Base-by-base conservation (phyloP, 192 early-diverging fungal species). In the Dimargaris verticillata region DNA sequence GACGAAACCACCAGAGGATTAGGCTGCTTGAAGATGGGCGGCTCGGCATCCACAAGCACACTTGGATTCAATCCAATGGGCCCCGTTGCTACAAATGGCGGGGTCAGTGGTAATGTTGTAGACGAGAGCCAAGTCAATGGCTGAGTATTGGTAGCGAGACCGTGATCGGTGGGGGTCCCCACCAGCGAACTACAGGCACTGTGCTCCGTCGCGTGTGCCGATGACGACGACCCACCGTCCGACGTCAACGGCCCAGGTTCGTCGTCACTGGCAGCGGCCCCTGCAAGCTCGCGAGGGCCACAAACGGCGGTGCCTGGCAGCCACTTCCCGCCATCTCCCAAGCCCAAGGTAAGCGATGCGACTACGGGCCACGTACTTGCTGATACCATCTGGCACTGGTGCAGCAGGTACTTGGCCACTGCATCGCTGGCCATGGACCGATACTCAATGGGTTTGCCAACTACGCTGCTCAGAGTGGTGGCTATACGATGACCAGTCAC, bases 401-500 rank as follows among this genome's bases (percentile, higher is more conserved):
- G 18, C 17, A 1, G 17, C 17, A 58, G 22, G 17, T 38, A 58
- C 41, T 58, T 14, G 29, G 29, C 12, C 15, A 33, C 41, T 1
- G 55, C 12, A 14, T 10, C 29, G 12, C 17, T 13, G 17, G 41
- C 12, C 3, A 33, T 42, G 38, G 28, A 33, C 13, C 28, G 28
- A 13, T 38, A 38, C 28, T 58, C 55, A 33, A 58, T 22, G 15
- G 55, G 28, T 15, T 28, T 58, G 5, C 15, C 7, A 13, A 58
- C 18, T 13, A 33, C 38, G 2, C 28, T 25, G 29, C 55, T 58
- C 13, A 33, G 28, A 11, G 41, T 41, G 28, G 17, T 18, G 29
- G 28, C 38, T 33, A 58, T 58, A 18, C 14, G 38, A 17, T 58
- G 55, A 38, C 55, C 55, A 18, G 55, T 58, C 28, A 58, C 10